Base-by-base conservation (phyloP, 169 alveolate genomes). In the Toxoplasma gondii region DNA sequence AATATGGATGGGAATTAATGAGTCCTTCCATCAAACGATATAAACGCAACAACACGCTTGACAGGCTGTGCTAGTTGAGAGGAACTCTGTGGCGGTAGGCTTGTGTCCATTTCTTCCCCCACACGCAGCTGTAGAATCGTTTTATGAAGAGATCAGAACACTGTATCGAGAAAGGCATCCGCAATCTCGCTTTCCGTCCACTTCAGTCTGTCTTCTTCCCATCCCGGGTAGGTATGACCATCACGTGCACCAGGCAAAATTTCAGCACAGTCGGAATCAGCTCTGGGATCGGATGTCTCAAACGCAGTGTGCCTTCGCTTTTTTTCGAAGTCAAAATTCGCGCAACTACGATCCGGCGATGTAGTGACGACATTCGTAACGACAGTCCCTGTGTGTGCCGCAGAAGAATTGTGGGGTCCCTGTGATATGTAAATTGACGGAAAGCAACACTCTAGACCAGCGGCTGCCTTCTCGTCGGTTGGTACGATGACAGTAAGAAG, bases 381-480 rank as follows among this genome's bases (percentile, higher is more conserved):
- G 36, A 0, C 36, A 29, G 34, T 64, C 78, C 2, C 78, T 24
- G 78, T 24, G 34, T 29, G 36, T 24, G n/a, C 78, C 7, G 24
- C 34, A 19, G 78, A 24, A 29, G 34, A 64, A 7, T 64, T 9
- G 27, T 10, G 0, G 34, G 78, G 34, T 24, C 36, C 78, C 78
- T 19, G 34, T 24, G 78, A 19, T 9, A 24, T 64, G 78, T 4
- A 29, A 64, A 64, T 19, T 64, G 34, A 64, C 78, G 78, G 34
- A 29, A 64, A 7, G 78, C 78, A 64, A 29, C 34, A 64, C 34
- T 64, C 78, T 19, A 64, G 78, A 64, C 78, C 12, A 64, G 69
- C 90, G 67, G 69, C 90, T 9, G 90, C 90, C 27, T 44, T 12
- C 67, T 41, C 41, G 67, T 82, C 90, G 38, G 90, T 82, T 12